Evolutionary conservation across 2,329 filamentous ascomycete species (phyloP), one percentile per base, ranked within the genome.

Genomic region (Nakataea oryzae): DNA sequence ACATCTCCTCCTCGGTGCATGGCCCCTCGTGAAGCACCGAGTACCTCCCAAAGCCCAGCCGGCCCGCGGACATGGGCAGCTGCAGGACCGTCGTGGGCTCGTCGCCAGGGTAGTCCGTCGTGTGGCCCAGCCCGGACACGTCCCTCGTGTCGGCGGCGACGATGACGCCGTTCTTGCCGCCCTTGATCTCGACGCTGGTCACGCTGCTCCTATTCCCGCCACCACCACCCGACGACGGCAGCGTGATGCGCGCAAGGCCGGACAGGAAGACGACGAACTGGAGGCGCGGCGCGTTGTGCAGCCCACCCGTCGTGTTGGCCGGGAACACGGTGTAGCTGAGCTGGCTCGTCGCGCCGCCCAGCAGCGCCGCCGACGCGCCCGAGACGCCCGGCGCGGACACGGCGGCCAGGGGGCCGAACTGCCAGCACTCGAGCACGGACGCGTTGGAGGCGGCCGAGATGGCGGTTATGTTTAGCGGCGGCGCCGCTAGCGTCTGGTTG

Each of bases 341-440:
- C 54, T 75, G 74, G 0, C 64, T 66, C 14, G 62, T 24, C 0
- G 68, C 58, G 21, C 68, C 61, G 6, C 76, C 76, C 7, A 79
- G 65, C 17, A 65, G 62, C 2, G 76, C 64, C 26, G 65, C 62
- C 9, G 66, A 61, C 0, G 74, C 64, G 3, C 76, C 75, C 1
- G 67, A 34, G 2, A 69, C 71, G 3, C 75, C 76, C 9, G 72
- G 61, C 24, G 68, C 61, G 13, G 67, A 62, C 13, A 73, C 72
- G 1, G 64, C 64, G 9, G 64, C 30, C 61, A 76, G 76, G 13
- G 73, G 72, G 3, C 70, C 65, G 8, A 80, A 65, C 62, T 76
- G 73, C 78, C 78, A 80, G 72, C 78, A 80, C 68, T 79, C 75
- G 5, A 80, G 65, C 8, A 70, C 71, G 9, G 78, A 80, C 5